These are phyloP conservation scores for Crithidia thermophila DNA, from an alignment of 208 protist genomes.

Conservation along the genomic window DNA sequence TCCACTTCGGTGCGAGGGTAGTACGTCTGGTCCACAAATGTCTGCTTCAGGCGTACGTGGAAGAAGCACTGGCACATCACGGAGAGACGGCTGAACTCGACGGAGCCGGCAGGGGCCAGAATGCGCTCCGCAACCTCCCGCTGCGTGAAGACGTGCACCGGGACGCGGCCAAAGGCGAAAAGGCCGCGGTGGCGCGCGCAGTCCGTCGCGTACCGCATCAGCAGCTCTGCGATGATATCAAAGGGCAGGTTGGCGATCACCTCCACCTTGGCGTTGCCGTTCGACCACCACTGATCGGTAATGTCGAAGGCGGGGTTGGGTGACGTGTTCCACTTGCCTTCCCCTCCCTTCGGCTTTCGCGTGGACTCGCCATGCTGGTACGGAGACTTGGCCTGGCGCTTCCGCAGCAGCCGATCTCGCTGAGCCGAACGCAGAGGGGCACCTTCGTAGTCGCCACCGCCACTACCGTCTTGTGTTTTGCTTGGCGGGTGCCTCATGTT, in stretches of 20 bases:
- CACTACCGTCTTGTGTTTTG: not conserved
- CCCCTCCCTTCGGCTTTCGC: not conserved
- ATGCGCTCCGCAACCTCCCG: slow-evolving; percentile 88
- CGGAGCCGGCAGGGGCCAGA: slow-evolving; percentile 62
- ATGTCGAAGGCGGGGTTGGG: slow-evolving; percentile 57
- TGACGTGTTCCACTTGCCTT: slow-evolving; percentile 1
- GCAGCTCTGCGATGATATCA: slow-evolving; percentile 74
- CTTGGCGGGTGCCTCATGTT: slow-evolving; percentile 39
- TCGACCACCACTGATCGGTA: slow-evolving; percentile 73
- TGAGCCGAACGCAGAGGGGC: slow-evolving; percentile 60
- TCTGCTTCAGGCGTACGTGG: slow-evolving; percentile 73
- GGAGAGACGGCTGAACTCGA: slow-evolving; percentile 85
- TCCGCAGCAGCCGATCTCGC: slow-evolving; percentile 60
- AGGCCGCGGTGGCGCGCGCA: slow-evolving; percentile 66
- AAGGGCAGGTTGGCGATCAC: slow-evolving; percentile 91
- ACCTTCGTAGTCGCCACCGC: slow-evolving; percentile 35
- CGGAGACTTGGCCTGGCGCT: slow-evolving; percentile 32
- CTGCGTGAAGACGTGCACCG: slow-evolving; percentile 88
- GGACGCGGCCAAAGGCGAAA: slow-evolving; percentile 85
- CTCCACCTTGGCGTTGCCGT: slow-evolving; percentile 85
- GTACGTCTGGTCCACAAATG: slow-evolving; percentile 83
- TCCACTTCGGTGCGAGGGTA: slow-evolving; percentile 87
- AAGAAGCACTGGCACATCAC: slow-evolving; percentile 86
- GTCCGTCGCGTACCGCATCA: slow-evolving; percentile 87
- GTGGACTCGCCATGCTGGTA: slow-evolving; percentile 32